These are phyloP conservation scores for Atkinsonella texensis DNA, from an alignment of 2,329 filamentous ascomycete genomes.

Conservation along the genomic window DNA sequence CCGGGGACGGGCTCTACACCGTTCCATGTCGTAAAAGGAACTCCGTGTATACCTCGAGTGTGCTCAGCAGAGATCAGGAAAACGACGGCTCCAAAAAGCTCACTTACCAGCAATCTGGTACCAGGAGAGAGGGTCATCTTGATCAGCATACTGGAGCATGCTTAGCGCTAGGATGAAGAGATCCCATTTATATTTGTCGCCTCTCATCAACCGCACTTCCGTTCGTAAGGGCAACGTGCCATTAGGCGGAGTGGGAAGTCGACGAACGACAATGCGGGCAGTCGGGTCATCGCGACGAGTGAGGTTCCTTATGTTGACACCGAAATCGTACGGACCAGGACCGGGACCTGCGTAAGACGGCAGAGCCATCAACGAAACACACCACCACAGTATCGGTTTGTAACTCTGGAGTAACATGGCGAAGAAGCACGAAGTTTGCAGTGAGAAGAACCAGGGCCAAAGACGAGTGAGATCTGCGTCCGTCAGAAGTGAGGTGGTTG, in stretches of 20 bases:
- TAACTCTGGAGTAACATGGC: conserved; percentile 4
- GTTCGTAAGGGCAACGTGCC: conserved; percentile 37
- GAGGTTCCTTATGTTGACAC: conserved; percentile 28
- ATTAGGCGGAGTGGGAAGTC: conserved; percentile 26
- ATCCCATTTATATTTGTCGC: conserved; percentile 57
- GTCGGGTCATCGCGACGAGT: conserved; percentile 27
- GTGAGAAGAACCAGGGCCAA: neutral
- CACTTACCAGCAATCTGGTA: conserved; percentile 63
- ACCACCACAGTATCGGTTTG: neutral
- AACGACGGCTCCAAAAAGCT: neutral
- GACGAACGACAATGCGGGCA: conserved; percentile 29
- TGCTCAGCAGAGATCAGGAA: neutral
- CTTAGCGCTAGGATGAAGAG: conserved; percentile 65
- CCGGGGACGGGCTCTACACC: conserved; percentile 37
- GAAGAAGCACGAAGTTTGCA: neutral
- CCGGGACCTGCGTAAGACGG: conserved; percentile 9
- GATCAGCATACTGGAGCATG: conserved; percentile 56
- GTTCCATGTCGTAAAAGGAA: conserved; percentile 48
- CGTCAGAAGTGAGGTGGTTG: neutral
- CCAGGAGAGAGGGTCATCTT: conserved; percentile 54
- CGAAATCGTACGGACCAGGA: conserved; percentile 36
- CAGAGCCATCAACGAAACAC: conserved; percentile 1
- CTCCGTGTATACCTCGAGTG: conserved; percentile 61
- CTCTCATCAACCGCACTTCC: conserved; percentile 56
- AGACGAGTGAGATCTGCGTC: neutral